These are phyloP conservation scores for Margaritispora aquatica DNA, from an alignment of 495 filamentous ascomycete species.

Conservation along the genomic window DNA sequence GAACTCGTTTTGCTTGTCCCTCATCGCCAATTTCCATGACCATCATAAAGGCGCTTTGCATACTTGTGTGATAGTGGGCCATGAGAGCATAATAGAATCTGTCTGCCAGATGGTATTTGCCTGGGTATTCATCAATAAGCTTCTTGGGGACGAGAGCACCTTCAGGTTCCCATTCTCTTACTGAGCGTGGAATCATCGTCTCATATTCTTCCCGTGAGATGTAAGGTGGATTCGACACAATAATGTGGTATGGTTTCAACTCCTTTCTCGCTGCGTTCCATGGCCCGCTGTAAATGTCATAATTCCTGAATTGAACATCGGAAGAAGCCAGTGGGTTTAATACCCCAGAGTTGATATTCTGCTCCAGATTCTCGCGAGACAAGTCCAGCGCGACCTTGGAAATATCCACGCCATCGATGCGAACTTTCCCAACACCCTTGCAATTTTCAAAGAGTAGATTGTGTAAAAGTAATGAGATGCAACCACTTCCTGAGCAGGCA, in stretches of 20 bases:
- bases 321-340: not conserved
- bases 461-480: slow-evolving; percentile 72
- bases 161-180: slow-evolving; percentile 73
- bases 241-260: slow-evolving; percentile 50
- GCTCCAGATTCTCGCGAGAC: slow-evolving; percentile 46
- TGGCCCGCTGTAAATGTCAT: not conserved
- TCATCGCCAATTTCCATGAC: slow-evolving; percentile 54
- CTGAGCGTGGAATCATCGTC: slow-evolving; percentile 57
- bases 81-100: slow-evolving; percentile 45
- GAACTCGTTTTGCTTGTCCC: slow-evolving; percentile 52
- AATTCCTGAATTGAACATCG: not conserved
- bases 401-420: slow-evolving; percentile 51
- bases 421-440: slow-evolving; percentile 12
- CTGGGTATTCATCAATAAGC: not conserved
- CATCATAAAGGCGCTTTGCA: slow-evolving; percentile 29
- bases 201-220: slow-evolving; percentile 58
- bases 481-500: slow-evolving; percentile 86
- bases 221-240: slow-evolving; percentile 90
- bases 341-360: not conserved
- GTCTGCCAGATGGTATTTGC: slow-evolving; percentile 37
- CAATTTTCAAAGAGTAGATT: slow-evolving; percentile 38
- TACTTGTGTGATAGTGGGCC: not conserved
- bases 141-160: slow-evolving; percentile 63
- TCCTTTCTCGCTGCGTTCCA: not conserved
- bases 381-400: slow-evolving; percentile 53